These are phyloP conservation scores for Nephelium lappaceum DNA, from an alignment of 345 rosid species.

Conservation along the genomic window DNA sequence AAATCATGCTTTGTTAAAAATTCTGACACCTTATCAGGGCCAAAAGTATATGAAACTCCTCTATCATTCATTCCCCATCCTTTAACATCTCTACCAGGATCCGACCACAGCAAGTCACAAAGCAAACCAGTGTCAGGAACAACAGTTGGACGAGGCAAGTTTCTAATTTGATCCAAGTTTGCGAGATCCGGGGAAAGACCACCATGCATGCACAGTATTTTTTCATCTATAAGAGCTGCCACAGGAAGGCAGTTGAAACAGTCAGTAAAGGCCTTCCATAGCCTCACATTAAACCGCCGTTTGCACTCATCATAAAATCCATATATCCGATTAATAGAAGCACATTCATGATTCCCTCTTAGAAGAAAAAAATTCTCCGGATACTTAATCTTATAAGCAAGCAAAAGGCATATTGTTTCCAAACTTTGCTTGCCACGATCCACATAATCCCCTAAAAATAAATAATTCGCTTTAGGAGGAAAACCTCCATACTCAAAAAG, in stretches of 20 bases:
- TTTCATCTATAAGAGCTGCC: slow-evolving; percentile 87
- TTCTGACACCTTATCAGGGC: slow-evolving; percentile 81
- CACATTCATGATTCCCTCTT: slow-evolving; percentile 94
- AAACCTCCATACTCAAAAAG: slow-evolving; percentile 95
- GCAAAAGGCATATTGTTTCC: slow-evolving; percentile 92
- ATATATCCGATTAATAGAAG: slow-evolving; percentile 88
- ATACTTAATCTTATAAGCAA: slow-evolving; percentile 88
- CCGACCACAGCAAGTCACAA: slow-evolving; percentile 97
- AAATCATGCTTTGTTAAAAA: slow-evolving; percentile 73
- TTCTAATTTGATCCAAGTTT: slow-evolving; percentile 79
- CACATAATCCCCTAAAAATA: slow-evolving; percentile 92
- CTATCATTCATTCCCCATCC: slow-evolving; percentile 98
- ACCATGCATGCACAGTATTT: slow-evolving; percentile 95
- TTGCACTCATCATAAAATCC: slow-evolving; percentile 97
- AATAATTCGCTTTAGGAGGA: slow-evolving; percentile 87
- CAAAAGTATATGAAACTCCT: slow-evolving; percentile 94
- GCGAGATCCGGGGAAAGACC: slow-evolving; percentile 91
- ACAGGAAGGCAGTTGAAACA: slow-evolving; percentile 95
- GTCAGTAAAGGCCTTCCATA: slow-evolving; percentile 90
- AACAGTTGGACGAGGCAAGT: slow-evolving; percentile 65
- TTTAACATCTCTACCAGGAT: slow-evolving; percentile 83
- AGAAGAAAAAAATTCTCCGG: slow-evolving; percentile 91
- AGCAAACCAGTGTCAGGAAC: slow-evolving; percentile 85
- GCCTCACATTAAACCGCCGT: slow-evolving; percentile 87
- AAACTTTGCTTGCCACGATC: slow-evolving; percentile 97